Evolutionary conservation across 202 grass and related monocot genomes (phyloP).

Genomic region (Setaria viridis): DNA sequence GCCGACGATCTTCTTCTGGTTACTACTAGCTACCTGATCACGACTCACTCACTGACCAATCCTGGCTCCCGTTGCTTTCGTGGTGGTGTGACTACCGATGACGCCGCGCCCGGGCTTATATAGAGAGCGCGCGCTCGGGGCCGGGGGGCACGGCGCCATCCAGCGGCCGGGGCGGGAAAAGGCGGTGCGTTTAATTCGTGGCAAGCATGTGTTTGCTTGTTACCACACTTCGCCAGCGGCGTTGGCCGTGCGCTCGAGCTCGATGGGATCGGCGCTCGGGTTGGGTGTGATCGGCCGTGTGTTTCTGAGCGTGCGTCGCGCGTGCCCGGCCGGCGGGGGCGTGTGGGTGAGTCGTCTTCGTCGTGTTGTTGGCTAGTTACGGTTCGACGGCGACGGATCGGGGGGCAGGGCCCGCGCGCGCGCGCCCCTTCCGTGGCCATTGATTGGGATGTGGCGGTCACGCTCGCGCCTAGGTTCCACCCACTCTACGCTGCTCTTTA

Average conservation of each 20-base stretch:
- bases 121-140: not conserved
- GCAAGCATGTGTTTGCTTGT: no score
- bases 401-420: not conserved
- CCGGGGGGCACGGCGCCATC: not conserved
- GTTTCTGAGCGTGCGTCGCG: not conserved
- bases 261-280: not conserved
- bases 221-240: not conserved
- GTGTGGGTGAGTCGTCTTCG: not conserved
- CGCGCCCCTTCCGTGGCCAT: conserved; percentile 13
- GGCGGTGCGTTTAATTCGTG: conserved; percentile 63
- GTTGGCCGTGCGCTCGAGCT: not conserved
- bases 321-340: not conserved
- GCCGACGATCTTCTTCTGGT: not conserved
- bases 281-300: not conserved
- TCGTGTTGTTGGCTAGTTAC: not conserved
- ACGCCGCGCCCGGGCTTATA: conserved; percentile 46
- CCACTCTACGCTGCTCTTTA: conserved; percentile 56
- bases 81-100: conserved; percentile 29
- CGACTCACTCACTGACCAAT: not conserved
- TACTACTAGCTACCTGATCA: not conserved
- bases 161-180: conserved; percentile 36
- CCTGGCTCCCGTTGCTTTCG: conserved; percentile 15
- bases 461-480: conserved; percentile 15
- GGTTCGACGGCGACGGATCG: not conserved
- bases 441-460: conserved; percentile 27